Evolutionary conservation across 2,329 filamentous ascomycete genomes (phyloP).

Genomic region (Fusarium brachygibbosum): DNA sequence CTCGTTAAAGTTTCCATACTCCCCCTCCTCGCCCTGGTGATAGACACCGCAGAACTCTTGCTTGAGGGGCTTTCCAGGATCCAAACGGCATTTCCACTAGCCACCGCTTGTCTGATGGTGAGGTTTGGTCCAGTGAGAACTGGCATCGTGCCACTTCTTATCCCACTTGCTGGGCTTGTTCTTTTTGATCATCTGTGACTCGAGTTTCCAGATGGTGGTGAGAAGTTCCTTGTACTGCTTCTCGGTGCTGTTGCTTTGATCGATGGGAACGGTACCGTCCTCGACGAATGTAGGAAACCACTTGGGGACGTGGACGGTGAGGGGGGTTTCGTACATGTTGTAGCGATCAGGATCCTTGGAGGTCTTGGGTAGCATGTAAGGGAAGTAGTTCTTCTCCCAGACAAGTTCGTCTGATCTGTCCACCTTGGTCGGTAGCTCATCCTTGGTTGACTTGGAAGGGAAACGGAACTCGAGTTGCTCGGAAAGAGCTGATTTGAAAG

Average conservation of each 20-base stretch:
- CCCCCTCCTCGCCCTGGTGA: not conserved
- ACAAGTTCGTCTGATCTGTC: not conserved
- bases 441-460: not conserved
- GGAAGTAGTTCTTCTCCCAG: conserved; percentile 6
- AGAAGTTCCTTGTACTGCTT: conserved; percentile 40
- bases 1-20: not conserved
- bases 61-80: conserved; percentile 26
- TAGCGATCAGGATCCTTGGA: not conserved
- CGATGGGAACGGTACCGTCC: conserved; percentile 28
- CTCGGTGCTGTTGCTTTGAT: not conserved
- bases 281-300: conserved; percentile 39
- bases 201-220: conserved; percentile 34
- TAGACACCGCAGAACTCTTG: conserved; percentile 39
- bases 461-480: conserved; percentile 24
- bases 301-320: conserved; percentile 23
- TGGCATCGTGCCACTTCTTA: conserved; percentile 42
- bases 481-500: conserved; percentile 17
- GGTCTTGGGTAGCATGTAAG: conserved; percentile 15
- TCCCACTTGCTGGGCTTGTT: conserved; percentile 30
- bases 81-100: conserved; percentile 50
- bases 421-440: not conserved
- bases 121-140: conserved; percentile 32
- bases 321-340: conserved; percentile 13
- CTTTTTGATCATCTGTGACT: conserved; percentile 17
- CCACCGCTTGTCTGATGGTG: conserved; percentile 42